Conservation (phyloP, 441 rosid species). For the Populus hybrid region DNA sequence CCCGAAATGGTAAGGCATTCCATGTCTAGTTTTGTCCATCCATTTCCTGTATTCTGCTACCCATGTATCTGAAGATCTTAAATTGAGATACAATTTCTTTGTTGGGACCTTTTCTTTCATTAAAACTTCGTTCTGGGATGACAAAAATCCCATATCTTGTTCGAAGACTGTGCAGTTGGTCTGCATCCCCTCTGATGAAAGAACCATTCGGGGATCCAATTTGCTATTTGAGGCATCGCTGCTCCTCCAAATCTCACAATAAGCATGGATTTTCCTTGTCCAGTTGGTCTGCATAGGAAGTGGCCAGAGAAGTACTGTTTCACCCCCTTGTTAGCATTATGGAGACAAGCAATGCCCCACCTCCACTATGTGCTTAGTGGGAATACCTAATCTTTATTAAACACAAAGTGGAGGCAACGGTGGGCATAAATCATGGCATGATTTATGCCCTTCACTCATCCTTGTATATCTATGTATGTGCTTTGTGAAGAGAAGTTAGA, state of each 20-base stretch:
- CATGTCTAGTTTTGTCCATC: constrained; percentile 97
- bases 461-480: too few relatives aligned
- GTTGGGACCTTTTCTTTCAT: constrained; percentile 61
- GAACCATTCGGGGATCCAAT: constrained; percentile 72
- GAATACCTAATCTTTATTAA: too few relatives aligned
- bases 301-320: constrained; percentile 69
- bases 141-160: constrained; percentile 93
- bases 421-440: too few relatives aligned
- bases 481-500: too few relatives aligned
- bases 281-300: constrained; percentile 91
- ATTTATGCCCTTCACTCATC: too few relatives aligned
- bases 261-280: constrained; percentile 96
- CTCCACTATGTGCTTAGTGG: too few relatives aligned
- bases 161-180: constrained; percentile 56
- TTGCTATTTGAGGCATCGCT: constrained; percentile 41
- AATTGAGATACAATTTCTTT: neutral
- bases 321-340: constrained; percentile 38
- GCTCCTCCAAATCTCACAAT: constrained; percentile 82
- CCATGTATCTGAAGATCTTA: constrained; percentile 78
- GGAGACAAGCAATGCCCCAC: too few relatives aligned
- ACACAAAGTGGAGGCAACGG: too few relatives aligned
- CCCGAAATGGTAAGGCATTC: constrained; percentile 97
- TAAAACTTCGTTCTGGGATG: constrained; percentile 83
- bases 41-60: constrained; percentile 89
- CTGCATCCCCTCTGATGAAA: constrained; percentile 71